These are phyloP conservation scores for Gossypium sturtianum DNA, from an alignment of 345 rosid species.

Conservation along the genomic window DNA sequence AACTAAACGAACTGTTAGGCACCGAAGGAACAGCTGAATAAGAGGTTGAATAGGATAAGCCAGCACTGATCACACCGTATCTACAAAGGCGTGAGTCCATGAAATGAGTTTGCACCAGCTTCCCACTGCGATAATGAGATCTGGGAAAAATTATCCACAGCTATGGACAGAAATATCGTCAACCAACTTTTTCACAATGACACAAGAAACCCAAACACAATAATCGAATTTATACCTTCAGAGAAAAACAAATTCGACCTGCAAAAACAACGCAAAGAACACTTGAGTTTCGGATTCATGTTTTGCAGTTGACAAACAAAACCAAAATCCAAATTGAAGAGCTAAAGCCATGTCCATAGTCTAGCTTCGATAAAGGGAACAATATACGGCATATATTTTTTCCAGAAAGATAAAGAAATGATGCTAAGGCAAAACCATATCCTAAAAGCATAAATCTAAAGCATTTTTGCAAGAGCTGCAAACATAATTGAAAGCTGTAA, in stretches of 20 bases:
- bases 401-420: too few species aligned
- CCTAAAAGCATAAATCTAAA: too few species aligned
- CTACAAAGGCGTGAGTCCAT: conserved; percentile 47
- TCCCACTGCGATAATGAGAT: neutral
- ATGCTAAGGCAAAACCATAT: too few species aligned
- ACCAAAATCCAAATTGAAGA: neutral
- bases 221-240: neutral
- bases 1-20: conserved; percentile 30
- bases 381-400: neutral
- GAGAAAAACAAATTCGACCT: conserved; percentile 19
- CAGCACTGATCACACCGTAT: conserved; percentile 33
- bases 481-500: too few species aligned
- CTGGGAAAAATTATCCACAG: neutral
- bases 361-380: neutral
- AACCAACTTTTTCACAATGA: neutral
- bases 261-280: conserved; percentile 15
- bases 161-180: neutral
- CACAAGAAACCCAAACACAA: conserved; percentile 3
- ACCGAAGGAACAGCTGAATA: conserved; percentile 28
- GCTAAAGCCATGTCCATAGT: neutral
- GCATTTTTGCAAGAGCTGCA: too few species aligned
- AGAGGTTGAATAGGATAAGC: conserved; percentile 37
- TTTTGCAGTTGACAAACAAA: neutral
- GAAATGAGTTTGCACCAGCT: conserved; percentile 25
- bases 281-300: conserved; percentile 2